Percentiles rank a stretch among this genome's conserved stretches.
Evolutionary conservation across 2,329 filamentous ascomycete genomes (phyloP).

Genomic region (Eutypella sp.): DNA sequence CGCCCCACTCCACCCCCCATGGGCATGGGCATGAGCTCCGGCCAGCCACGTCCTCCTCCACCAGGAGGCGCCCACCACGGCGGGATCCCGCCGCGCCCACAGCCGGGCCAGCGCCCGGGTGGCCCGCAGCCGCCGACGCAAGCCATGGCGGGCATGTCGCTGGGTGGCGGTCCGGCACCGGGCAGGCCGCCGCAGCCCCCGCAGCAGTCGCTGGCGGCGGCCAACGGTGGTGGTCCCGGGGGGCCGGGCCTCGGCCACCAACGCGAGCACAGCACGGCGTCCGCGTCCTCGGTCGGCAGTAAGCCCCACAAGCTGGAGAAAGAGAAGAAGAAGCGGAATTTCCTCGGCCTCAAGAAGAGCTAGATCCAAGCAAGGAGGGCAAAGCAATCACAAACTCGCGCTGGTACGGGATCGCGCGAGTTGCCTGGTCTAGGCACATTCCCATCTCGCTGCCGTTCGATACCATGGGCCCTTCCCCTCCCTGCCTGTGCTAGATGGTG

Average conservation of each 20-base stretch:
- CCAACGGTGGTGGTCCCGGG: conserved; percentile 6
- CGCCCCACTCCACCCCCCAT: background rate
- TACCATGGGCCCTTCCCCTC: too few species aligned
- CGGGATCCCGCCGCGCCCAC: conserved; percentile 1
- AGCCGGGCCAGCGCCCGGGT: conserved; percentile 16
- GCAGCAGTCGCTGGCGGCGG: background rate
- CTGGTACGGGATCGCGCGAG: too few species aligned
- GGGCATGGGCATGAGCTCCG: conserved; percentile 11
- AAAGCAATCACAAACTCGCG: too few species aligned
- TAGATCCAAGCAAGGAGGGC: background rate
- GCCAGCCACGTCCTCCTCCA: background rate
- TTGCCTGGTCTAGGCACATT: too few species aligned
- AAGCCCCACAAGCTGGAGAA: conserved; percentile 48
- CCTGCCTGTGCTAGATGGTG: too few species aligned
- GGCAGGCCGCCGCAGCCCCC: conserved; percentile 7
- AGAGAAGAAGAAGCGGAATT: conserved; percentile 57
- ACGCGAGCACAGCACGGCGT: conserved; percentile 23
- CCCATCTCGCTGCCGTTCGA: too few species aligned
- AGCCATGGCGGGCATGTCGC: background rate
- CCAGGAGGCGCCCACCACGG: background rate
- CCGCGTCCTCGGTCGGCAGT: conserved; percentile 9
- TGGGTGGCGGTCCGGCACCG: conserved; percentile 20
- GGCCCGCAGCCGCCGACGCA: conserved; percentile 15
- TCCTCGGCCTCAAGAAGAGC: conserved; percentile 54
- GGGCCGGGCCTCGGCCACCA: conserved; percentile 2